A percentile compares a stretch with the other conserved stretches of the same genome.
These are phyloP conservation scores for Blattamonas nauphoetae DNA, from an alignment of 78 protist species.

Conservation along the genomic window DNA sequence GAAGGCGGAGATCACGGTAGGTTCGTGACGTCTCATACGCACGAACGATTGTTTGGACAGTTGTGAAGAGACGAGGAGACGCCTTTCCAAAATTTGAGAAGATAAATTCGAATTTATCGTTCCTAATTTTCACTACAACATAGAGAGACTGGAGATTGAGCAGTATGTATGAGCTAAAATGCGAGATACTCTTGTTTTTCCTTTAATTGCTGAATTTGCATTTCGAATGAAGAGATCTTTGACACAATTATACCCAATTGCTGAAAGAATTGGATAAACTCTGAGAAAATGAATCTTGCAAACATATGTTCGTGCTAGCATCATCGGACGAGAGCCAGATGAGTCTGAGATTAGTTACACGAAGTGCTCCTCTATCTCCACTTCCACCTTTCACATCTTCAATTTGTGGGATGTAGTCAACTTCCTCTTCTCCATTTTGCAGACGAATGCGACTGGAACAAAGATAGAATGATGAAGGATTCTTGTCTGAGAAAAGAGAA, in stretches of 20 bases:
- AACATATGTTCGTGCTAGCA: constrained; percentile 29
- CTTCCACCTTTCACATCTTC: constrained; percentile 77
- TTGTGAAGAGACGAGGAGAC: constrained; percentile 60
- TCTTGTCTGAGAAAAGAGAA: too few relatives aligned
- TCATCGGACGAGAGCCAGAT: constrained; percentile 38
- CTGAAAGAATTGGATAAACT: constrained; percentile 1
- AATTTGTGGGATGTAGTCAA: constrained; percentile 23
- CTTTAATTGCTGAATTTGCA: constrained; percentile 42
- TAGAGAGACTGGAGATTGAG: constrained; percentile 42
- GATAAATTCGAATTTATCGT: constrained; percentile 50
- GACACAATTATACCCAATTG: constrained; percentile 48
- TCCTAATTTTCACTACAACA: constrained; percentile 35
- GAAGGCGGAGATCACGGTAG: constrained; percentile 60
- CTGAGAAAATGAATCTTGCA: not conserved
- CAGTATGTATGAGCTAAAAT: not conserved
- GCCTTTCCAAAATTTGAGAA: constrained; percentile 45
- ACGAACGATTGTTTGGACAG: constrained; percentile 56
- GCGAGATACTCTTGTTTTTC: constrained; percentile 15
- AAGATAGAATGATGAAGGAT: too few relatives aligned
- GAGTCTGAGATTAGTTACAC: constrained; percentile 59
- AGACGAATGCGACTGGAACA: too few relatives aligned
- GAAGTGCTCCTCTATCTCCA: constrained; percentile 53
- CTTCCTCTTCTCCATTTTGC: not conserved
- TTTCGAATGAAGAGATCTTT: constrained; percentile 32
- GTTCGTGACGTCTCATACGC: constrained; percentile 61